Evolutionary conservation across 1,284 basidiomycete genomes (phyloP), one percentile per base, ranked within the genome.

Genomic region (Ceratorhiza oryzae-sativae): DNA sequence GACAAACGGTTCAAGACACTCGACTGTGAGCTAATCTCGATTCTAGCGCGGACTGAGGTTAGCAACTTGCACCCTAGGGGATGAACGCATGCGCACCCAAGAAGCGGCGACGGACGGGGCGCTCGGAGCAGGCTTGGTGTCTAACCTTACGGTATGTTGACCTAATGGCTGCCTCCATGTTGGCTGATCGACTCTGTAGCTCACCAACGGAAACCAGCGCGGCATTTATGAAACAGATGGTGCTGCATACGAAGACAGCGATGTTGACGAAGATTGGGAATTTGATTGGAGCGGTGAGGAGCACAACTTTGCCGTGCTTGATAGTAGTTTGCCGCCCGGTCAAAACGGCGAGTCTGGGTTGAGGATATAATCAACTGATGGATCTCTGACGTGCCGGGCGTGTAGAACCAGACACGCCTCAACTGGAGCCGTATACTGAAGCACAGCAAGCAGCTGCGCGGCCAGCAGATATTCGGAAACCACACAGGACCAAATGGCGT

Each of bases 1-100:
- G 97, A 98, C 79, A 95, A 97, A 82, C 87, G 90, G 76, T 83
- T 94, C 48, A 87, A 93, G 73, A 88, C 95, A 15, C 88, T 90
- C 79, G 93, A 93, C 80, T 61, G 74, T 75, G 53, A 62, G 74
- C 63, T 8, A 30, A 15, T 25, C n/a, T 34, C 39, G 42, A n/a
- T 32, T 10, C 56, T 45, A 30, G n/a, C 20, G n/a, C 20, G 32
- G 23, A n/a, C 13, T 36, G 23, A 13, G 18, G 25, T 23, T 23
- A 10, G 20, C 18, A 32, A 13, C 12, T 56, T 41, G 20, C n/a
- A 25, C 1, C 18, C 51, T 20, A 68, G 63, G 63, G 63, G 20
- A 45, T 23, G 63, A 55, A 45, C 63, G 63, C 4, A 68, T 68
- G 63, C 51, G 63, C 36, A 68, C 23, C 18, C 63, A 68, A 23